A percentile compares a stretch with the other conserved stretches of the same genome.
phyloP scores from a whole-genome alignment of 2,329 filamentous ascomycete genomes.

The Biscogniauxia marginata region DNA sequence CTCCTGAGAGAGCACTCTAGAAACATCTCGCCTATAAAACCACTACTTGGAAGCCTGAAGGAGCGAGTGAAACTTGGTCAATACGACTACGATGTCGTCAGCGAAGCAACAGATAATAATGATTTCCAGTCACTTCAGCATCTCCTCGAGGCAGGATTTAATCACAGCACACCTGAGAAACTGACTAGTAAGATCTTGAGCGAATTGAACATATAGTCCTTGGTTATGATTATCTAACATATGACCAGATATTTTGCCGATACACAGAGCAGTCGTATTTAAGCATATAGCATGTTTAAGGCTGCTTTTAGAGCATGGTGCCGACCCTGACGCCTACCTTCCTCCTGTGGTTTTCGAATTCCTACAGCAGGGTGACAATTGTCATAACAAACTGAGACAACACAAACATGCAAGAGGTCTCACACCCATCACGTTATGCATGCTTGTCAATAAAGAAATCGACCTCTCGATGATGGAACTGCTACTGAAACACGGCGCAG shows the following conservation, averaged over 20 bases:
- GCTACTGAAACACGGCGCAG: neutral
- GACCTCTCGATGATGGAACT: neutral
- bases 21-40: neutral
- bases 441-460: neutral
- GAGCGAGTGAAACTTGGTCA: neutral
- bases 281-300: neutral
- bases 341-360: neutral
- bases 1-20: neutral
- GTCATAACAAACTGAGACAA: neutral
- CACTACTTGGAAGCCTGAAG: neutral
- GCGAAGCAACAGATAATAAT: neutral
- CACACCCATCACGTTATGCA: neutral
- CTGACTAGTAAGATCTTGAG: neutral
- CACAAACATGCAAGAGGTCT: neutral
- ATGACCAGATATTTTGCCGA: neutral
- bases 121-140: constrained; percentile 1
- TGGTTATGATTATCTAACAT: neutral
- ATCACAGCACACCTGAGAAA: neutral
- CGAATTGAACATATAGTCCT: neutral
- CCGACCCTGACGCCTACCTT: constrained; percentile 1
- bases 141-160: constrained; percentile 2
- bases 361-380: neutral
- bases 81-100: neutral
- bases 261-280: constrained; percentile 2
- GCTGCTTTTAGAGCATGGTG: constrained; percentile 1